Evolutionary conservation across 129 eudicot species (phyloP).

Genomic region (Flaveria sonorensis): DNA sequence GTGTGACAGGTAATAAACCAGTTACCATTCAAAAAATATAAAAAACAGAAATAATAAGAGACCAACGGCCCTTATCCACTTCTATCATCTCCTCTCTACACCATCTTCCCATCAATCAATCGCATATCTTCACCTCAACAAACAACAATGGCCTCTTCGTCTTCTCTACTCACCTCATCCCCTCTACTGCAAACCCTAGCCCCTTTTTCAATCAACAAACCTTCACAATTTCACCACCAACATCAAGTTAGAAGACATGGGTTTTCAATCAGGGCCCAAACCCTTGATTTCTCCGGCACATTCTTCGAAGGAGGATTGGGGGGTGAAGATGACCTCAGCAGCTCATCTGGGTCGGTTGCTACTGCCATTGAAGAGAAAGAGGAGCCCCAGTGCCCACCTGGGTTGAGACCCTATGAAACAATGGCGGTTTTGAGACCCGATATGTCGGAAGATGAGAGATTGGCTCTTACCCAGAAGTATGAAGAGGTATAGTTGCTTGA

Average conservation of each 20-base stretch:
- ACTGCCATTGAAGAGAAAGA: conserved; percentile 69
- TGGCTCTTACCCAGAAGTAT: conserved; percentile 78
- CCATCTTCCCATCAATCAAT: conserved; percentile 16
- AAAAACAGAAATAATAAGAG: not conserved
- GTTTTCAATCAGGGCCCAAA: conserved; percentile 49
- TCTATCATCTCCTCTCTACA: conserved; percentile 29
- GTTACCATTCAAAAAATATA: not conserved
- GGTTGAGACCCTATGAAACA: conserved; percentile 76
- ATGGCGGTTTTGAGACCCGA: conserved; percentile 90
- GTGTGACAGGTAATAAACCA: no score
- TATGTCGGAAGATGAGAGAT: conserved; percentile 91
- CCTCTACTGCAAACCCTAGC: conserved; percentile 35
- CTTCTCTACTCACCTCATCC: conserved; percentile 31
- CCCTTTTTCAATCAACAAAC: conserved; percentile 31
- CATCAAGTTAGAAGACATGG: conserved; percentile 23
- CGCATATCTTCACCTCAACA: conserved; percentile 19
- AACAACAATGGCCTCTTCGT: conserved; percentile 33
- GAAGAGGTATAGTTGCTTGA: conserved; percentile 63
- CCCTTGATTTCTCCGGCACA: conserved; percentile 68
- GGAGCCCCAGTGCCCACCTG: conserved; percentile 92
- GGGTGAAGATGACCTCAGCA: conserved; percentile 62
- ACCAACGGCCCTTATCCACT: conserved; percentile 37
- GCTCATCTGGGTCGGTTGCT: conserved; percentile 41
- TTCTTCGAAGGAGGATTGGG: conserved; percentile 80
- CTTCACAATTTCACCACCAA: conserved; percentile 26